Evolutionary conservation across 306 rosid genomes (phyloP), one percentile per base, ranked within the genome.

Genomic region (Citrullus amarus): DNA sequence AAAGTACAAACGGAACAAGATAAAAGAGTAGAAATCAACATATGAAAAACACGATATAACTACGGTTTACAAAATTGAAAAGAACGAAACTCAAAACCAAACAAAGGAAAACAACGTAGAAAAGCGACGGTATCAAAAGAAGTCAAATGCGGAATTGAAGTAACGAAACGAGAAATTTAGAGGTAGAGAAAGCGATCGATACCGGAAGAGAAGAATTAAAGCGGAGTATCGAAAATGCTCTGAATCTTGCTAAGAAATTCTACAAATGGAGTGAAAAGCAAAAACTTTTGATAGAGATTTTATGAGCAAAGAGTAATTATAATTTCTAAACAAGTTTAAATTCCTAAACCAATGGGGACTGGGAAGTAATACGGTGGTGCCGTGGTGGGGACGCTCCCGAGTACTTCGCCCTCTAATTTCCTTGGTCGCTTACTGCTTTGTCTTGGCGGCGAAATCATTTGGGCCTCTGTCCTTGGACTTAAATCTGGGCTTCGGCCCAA

Each of bases 341-440:
- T 68, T 68, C 58, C 41, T 25, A 71, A 71, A 46, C 41, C 76
- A 71, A 71, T 46, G 9, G 58, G 41, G 20, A 53, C 8, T 48
- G 54, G 17, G 56, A 41, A 67, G 53, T 67, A 65, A 46, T 48
- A 71, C 76, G 76, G 58, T 46, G 58, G 50, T 66, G 72, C 44
- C 71, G 71, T 65, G 68, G 72, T 66, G 16, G 72, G 72, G 73
- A 66, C 73, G 75, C 36, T 69, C 75, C 54, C 75, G 55, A 69
- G n/a, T 41, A 43, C 36, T 69, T 69, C 55, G 75, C 55, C 20
- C 34, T 18, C 32, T 11, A 12, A 69, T 69, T 69, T 69, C 75
- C 34, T 61, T n/a, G 55, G 75, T 69, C 75, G 34, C 75, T 68
- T 9, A 25, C 28, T 63, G 15, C 73, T 36, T 28, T 38, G 73